Evolutionary conservation across 257 asterid species (phyloP).

Genomic region (Thymus quinquecostatus): DNA sequence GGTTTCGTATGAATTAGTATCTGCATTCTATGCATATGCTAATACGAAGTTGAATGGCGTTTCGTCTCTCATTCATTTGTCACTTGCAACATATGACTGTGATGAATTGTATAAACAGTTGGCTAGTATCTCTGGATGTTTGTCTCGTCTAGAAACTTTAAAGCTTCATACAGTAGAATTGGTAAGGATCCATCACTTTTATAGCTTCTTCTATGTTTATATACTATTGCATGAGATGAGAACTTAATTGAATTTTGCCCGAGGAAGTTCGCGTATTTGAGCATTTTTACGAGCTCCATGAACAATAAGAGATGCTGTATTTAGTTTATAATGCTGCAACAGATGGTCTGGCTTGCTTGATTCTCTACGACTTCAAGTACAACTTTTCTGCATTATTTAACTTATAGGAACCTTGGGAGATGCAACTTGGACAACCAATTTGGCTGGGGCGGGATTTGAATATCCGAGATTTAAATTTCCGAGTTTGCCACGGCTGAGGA

Average conservation of each 20-base stretch:
- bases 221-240: too few relatives aligned
- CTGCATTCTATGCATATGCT: background rate
- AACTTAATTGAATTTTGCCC: background rate
- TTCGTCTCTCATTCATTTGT: slow-evolving; percentile 8
- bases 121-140: background rate
- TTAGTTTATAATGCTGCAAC: too few relatives aligned
- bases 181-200: background rate
- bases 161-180: background rate
- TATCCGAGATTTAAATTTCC: background rate
- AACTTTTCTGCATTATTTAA: too few relatives aligned
- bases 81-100: background rate
- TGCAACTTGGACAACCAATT: background rate
- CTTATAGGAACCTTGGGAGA: too few relatives aligned
- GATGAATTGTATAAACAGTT: background rate
- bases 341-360: background rate
- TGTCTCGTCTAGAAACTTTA: slow-evolving; percentile 16
- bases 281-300: too few relatives aligned
- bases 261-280: too few relatives aligned
- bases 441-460: background rate
- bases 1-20: background rate
- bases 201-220: background rate
- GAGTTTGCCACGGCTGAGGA: slow-evolving; percentile 3
- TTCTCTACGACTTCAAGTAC: too few relatives aligned
- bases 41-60: background rate
- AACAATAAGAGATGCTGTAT: too few relatives aligned